These are phyloP conservation scores for Fusarium nygamai DNA, from an alignment of 2,329 filamentous ascomycete species.

Conservation along the genomic window DNA sequence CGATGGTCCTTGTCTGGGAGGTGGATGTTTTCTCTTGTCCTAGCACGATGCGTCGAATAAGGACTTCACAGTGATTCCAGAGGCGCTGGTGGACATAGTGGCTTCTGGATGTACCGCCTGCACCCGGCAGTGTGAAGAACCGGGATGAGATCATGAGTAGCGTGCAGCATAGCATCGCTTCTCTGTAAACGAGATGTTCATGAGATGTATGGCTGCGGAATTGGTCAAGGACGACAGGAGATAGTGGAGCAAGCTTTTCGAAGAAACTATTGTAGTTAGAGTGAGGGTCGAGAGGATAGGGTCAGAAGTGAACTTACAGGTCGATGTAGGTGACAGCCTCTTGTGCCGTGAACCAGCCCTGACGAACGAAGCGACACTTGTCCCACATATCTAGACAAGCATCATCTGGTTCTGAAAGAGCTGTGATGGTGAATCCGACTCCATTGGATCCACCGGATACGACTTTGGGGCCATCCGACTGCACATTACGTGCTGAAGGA, in stretches of 20 bases:
- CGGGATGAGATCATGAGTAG: slow-evolving; percentile 36
- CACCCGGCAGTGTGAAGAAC: slow-evolving; percentile 35
- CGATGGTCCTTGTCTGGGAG: slow-evolving; percentile 27
- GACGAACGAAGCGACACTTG: slow-evolving; percentile 39
- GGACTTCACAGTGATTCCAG: slow-evolving; percentile 35
- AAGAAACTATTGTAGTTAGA: slow-evolving; percentile 10
- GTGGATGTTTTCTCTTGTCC: slow-evolving; percentile 38
- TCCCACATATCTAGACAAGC: slow-evolving; percentile 38
- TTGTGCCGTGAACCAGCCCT: slow-evolving; percentile 42
- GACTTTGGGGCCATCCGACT: not conserved
- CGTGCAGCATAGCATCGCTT: slow-evolving; percentile 37
- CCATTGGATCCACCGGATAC: slow-evolving; percentile 1
- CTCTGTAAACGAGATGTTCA: slow-evolving; percentile 16
- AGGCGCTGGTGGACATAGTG: slow-evolving; percentile 31
- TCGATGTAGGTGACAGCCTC: slow-evolving; percentile 43
- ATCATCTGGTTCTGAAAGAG: slow-evolving; percentile 33
- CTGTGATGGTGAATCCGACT: slow-evolving; percentile 11
- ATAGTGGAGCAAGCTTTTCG: slow-evolving; percentile 8
- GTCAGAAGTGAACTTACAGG: slow-evolving; percentile 4
- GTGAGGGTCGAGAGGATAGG: fast-evolving
- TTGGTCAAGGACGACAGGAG: slow-evolving; percentile 5
- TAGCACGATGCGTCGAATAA: slow-evolving; percentile 32
- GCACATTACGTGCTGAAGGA: not conserved
- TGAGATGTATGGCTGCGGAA: slow-evolving; percentile 22
- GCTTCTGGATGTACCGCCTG: slow-evolving; percentile 33